Percentiles rank a stretch among this genome's conserved stretches.
Conservation (phyloP, 129 eudicot genomes). For the Arctium minus region DNA sequence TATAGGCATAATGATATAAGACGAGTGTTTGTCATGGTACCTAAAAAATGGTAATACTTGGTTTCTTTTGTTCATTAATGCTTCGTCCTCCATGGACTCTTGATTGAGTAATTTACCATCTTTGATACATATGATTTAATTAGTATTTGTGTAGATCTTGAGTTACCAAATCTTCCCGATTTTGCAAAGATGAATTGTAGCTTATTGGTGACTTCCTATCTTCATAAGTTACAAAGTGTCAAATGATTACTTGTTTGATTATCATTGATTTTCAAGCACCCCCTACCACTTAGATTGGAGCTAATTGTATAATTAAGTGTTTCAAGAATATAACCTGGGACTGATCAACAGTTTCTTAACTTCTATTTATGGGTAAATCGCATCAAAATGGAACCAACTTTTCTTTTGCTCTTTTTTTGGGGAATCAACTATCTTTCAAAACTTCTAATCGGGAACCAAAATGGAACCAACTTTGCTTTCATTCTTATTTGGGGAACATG, state of each 20-base stretch:
- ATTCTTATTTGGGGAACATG: neutral
- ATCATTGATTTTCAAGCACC: neutral
- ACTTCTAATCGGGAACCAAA: neutral
- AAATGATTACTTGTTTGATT: neutral
- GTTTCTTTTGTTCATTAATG: neutral
- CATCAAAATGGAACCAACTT: neutral
- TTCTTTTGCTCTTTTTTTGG: neutral
- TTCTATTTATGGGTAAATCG: neutral
- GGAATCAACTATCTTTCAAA: too few relatives aligned
- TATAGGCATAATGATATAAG: neutral
- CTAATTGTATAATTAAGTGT: neutral
- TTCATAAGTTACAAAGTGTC: neutral
- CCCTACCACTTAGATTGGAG: neutral
- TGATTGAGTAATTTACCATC: neutral
- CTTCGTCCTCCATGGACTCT: neutral
- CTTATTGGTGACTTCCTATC: neutral
- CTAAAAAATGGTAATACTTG: neutral
- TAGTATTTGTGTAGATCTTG: constrained; percentile 3
- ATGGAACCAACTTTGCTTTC: neutral
- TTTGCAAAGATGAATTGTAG: neutral
- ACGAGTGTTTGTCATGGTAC: neutral
- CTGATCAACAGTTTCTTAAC: neutral
- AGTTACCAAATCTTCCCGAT: neutral
- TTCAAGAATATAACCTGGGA: neutral
- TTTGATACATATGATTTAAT: neutral